Conservation (phyloP, 2,329 filamentous ascomycete genomes). For the Beauveria australis region DNA sequence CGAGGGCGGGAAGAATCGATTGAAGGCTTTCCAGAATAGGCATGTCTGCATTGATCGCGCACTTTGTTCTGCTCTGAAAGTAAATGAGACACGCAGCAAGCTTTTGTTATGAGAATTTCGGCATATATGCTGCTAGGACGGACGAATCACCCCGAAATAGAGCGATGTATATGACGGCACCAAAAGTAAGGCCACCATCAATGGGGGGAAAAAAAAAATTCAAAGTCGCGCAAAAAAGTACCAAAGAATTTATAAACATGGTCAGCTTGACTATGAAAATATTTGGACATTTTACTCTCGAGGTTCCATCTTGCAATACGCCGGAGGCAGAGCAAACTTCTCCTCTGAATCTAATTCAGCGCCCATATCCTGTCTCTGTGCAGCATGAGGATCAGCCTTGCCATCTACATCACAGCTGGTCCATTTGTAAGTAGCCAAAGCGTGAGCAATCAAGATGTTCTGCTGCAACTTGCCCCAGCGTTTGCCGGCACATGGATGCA, state of each 20-base stretch:
- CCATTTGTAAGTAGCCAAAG: constrained; percentile 13
- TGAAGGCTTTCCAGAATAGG: background rate
- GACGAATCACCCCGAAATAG: background rate
- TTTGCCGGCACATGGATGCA: constrained; percentile 13
- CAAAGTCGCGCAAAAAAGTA: background rate
- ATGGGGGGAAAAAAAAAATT: background rate
- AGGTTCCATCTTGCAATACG: background rate
- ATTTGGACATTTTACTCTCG: background rate
- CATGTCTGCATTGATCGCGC: background rate
- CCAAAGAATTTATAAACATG: background rate
- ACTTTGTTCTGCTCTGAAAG: background rate
- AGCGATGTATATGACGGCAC: background rate
- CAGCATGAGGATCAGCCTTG: background rate
- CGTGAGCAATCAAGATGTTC: constrained; percentile 12
- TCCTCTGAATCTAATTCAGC: background rate
- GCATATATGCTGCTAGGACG: background rate
- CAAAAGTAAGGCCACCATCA: background rate
- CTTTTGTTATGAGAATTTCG: background rate
- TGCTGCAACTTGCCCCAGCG: constrained; percentile 16
- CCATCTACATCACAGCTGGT: constrained; percentile 9
- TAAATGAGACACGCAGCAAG: background rate
- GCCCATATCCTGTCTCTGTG: background rate
- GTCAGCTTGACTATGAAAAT: background rate
- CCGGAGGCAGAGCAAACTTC: background rate
- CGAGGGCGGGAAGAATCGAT: background rate